Base-by-base conservation (phyloP, 176 grass and related monocot species). In the Echinochloa phyllopogon region DNA sequence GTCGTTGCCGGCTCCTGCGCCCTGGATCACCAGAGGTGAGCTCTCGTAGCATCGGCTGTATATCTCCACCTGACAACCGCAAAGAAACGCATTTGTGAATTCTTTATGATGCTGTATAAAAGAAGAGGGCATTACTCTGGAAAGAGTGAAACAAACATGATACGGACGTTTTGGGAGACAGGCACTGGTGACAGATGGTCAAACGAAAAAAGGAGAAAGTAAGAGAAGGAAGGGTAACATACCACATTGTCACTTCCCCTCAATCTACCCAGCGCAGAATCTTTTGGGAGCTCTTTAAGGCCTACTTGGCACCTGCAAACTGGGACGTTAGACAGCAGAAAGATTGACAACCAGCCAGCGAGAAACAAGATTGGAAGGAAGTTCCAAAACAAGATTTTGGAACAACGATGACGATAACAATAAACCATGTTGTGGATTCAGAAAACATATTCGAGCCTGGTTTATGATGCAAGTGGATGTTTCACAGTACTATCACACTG, bases 221-320 rank as follows among this genome's bases (percentile, higher is more conserved):
- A 36, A 69, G 16, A 65, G 20, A 50, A 61, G 80, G 17, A 55
- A 45, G 24, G 40, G 23, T 74, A 71, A 24, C 82, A 77, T 98
- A 98, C 96, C 93, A 95, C 91, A 87, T 95, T 98, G 83, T 98
- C 96, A 77, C 93, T 89, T 94, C 96, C 95, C 89, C 87, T 98
- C 74, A 98, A 88, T 84, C 93, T 93, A 69, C 96, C 96, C 20
- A 95, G 74, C 15, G 91, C 64, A 85, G 96, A 95, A 81, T 95
- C 87, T 87, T 93, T 98, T 52, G 96, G 89, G 72, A 98, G 83
- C 56, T 98, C 91, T 86, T 88, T 77, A 77, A 98, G 79, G 49
- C 95, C 93, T 53, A 98, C 89, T 56, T 95, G 77, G 76, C 96
- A 98, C 79, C 96, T 98, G 74, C 52, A 94, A 86, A 83, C 68